These are phyloP conservation scores for Fusarium ramigenum DNA, from an alignment of 2,329 filamentous ascomycete species.

Conservation along the genomic window DNA sequence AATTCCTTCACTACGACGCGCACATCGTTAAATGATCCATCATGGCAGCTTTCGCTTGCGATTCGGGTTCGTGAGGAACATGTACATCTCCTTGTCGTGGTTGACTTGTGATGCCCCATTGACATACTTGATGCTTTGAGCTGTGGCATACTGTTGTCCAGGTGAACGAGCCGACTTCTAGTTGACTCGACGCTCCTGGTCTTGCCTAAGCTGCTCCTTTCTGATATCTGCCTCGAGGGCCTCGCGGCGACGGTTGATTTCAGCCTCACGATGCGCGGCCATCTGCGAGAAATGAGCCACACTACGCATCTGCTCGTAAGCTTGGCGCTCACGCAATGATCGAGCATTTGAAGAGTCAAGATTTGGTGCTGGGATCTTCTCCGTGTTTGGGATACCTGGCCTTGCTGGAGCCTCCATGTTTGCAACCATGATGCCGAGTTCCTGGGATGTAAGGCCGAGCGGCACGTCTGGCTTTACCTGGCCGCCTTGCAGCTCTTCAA, in stretches of 20 bases:
- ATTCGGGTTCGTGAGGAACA: slow-evolving; percentile 29
- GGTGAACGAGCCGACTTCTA: slow-evolving; percentile 28
- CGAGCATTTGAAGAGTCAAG: slow-evolving; percentile 19
- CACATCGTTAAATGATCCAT: slow-evolving; percentile 16
- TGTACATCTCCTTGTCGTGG: slow-evolving; percentile 25
- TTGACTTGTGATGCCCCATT: neutral
- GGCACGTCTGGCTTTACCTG: neutral
- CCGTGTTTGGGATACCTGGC: slow-evolving; percentile 7
- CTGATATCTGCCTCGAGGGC: slow-evolving; percentile 38
- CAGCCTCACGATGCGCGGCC: slow-evolving; percentile 39
- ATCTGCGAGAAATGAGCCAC: slow-evolving; percentile 30
- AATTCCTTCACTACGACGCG: slow-evolving; percentile 35
- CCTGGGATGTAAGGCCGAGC: slow-evolving; percentile 7
- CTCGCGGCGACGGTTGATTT: slow-evolving; percentile 21
- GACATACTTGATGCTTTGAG: slow-evolving; percentile 10
- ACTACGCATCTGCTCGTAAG: slow-evolving; percentile 33
- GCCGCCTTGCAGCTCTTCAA: neutral
- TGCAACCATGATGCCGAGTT: slow-evolving; percentile 42
- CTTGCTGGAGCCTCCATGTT: slow-evolving; percentile 42
- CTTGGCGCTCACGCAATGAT: slow-evolving; percentile 38
- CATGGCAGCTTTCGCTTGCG: slow-evolving; percentile 8
- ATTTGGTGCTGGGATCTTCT: slow-evolving; percentile 23
- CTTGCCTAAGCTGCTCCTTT: slow-evolving; percentile 24
- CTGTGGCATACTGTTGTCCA: neutral
- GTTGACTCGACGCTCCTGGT: slow-evolving; percentile 22